Base-by-base conservation (phyloP, 73 alveolate species). In the Loxodes magnus region DNA sequence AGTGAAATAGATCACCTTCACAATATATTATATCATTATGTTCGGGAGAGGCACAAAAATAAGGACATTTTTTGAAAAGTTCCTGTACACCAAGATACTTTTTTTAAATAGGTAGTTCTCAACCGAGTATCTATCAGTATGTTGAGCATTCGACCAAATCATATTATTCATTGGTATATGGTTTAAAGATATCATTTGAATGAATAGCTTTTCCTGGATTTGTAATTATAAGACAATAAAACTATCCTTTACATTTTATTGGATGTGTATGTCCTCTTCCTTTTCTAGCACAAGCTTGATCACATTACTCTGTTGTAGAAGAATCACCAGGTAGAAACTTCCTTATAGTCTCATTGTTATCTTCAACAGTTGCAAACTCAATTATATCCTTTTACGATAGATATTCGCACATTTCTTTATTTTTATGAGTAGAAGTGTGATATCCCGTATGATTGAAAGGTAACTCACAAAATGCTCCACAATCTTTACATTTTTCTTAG, bases 181-280 rank as follows among this genome's bases (percentile, higher is more conserved):
- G 67, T 2, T 68, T 20, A n/a, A n/a, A n/a, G n/a, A n/a, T n/a
- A n/a, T n/a, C n/a, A n/a, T n/a, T n/a, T 10, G 76, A 61, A 35
- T 68, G 82, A 2, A 6, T 28, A 14, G 59, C 82, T 5, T 6
- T 25, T n/a, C 59, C 59, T 1, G 0, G 1, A 1, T 4, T 27
- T 15, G 28, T 63, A 25, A 26, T 61, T 2, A 42, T 66, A 14
- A 20, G 51, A 26, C 82, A 68, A 0, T 3, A 15, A 14, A 31
- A 37, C 4, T 41, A 72, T 5, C 75, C 74, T 31, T 12, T 7
- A 35, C 82, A 68, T 19, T 42, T 3, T 26, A 42, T 46, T 7
- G 70, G 51, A 46, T 68, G 82, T 27, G 26, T 35, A 50, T 68
- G 82, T 25, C 66, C 66, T 34, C 82, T 30, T 2, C 82, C 82